Percentiles rank a stretch among this genome's conserved stretches.
phyloP scores from a whole-genome alignment of 768 basidiomycete species.

The Boletus reticulatus region DNA sequence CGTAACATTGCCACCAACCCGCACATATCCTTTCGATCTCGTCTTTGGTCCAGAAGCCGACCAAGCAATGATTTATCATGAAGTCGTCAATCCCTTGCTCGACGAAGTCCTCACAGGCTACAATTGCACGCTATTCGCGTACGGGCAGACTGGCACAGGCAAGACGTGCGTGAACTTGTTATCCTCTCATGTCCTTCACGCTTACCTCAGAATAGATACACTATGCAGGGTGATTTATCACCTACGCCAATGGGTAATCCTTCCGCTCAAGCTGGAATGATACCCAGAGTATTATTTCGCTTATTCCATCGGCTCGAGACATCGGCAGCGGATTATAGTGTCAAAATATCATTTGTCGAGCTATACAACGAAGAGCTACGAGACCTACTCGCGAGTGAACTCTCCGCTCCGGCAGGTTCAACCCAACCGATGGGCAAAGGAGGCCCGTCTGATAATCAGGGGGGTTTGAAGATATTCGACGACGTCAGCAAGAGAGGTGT shows the following conservation, averaged over 20 bases:
- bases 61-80: slow-evolving; percentile 89
- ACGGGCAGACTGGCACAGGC: slow-evolving; percentile 97
- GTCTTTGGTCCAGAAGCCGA: slow-evolving; percentile 98
- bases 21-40: slow-evolving; percentile 91
- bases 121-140: slow-evolving; percentile 97
- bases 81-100: slow-evolving; percentile 90
- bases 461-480: slow-evolving; percentile 87
- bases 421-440: slow-evolving; percentile 77
- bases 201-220: slow-evolving; percentile 57
- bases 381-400: slow-evolving; percentile 83
- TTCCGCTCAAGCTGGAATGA: slow-evolving; percentile 89
- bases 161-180: slow-evolving; percentile 75
- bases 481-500: slow-evolving; percentile 87
- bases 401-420: slow-evolving; percentile 62
- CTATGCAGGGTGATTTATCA: slow-evolving; percentile 94
- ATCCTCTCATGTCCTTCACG: neutral
- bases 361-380: slow-evolving; percentile 98
- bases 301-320: slow-evolving; percentile 88
- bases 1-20: slow-evolving; percentile 67
- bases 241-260: slow-evolving; percentile 86
- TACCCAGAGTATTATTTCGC: slow-evolving; percentile 89
- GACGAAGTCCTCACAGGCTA: slow-evolving; percentile 94
- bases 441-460: slow-evolving; percentile 47
- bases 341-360: slow-evolving; percentile 92
- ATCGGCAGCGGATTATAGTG: slow-evolving; percentile 77